Evolutionary conservation across 352 stramenopile genomes (phyloP).

Genomic region (Elongisporangium undulatum): DNA sequence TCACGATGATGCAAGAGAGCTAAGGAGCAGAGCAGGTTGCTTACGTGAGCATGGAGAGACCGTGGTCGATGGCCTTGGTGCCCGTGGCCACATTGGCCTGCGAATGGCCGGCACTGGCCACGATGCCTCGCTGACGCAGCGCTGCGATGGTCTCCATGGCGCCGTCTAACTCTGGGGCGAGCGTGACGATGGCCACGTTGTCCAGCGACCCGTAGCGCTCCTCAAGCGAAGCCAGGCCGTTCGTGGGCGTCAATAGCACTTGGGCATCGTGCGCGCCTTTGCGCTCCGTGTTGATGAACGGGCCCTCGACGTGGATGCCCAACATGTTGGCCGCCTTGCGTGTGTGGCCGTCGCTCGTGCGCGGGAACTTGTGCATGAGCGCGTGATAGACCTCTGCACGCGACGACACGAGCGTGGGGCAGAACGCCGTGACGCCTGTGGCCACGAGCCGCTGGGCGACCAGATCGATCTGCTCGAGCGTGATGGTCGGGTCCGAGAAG

Average conservation of each 20-base stretch:
- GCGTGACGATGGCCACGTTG: conserved; percentile 74
- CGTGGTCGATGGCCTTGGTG: conserved; percentile 52
- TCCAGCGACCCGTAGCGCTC: conserved; percentile 54
- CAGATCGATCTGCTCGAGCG: conserved; percentile 31
- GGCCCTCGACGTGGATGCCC: conserved; percentile 87
- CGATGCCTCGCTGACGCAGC: conserved; percentile 36
- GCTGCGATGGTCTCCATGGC: conserved; percentile 44
- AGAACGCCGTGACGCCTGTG: conserved; percentile 82
- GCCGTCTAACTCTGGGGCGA: conserved; percentile 83
- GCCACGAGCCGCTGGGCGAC: conserved; percentile 48
- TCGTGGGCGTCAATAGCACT: conserved; percentile 38
- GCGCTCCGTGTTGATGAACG: conserved; percentile 80
- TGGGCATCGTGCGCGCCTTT: conserved; percentile 76
- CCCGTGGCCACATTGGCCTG: conserved; percentile 64
- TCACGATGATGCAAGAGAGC: conserved; percentile 2
- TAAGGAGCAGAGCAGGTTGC: conserved; percentile 1
- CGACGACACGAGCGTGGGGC: conserved; percentile 88
- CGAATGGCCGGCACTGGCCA: conserved; percentile 78
- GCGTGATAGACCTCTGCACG: conserved; percentile 45
- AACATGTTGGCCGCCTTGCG: conserved; percentile 62
- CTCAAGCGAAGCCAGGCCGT: conserved; percentile 39
- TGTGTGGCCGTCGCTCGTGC: conserved; percentile 22
- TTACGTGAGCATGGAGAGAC: conserved; percentile 81
- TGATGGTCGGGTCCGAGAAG: conserved; percentile 66
- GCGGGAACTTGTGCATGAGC: conserved; percentile 46